Percentiles rank a stretch among this genome's conserved stretches.
phyloP scores from a whole-genome alignment of 2,329 filamentous ascomycete genomes.

The Exserohilum turcica region DNA sequence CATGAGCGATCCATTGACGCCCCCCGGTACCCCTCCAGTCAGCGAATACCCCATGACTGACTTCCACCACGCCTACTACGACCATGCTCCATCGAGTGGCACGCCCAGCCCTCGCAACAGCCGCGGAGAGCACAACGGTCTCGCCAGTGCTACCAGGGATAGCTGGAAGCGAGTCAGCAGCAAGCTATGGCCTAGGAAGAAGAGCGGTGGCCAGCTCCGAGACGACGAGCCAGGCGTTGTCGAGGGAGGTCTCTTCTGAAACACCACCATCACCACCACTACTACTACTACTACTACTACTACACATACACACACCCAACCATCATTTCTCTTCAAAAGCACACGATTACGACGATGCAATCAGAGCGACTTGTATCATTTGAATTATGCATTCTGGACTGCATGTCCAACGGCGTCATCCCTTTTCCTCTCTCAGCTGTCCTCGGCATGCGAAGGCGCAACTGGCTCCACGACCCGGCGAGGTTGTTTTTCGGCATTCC shows the following conservation, averaged over 20 bases:
- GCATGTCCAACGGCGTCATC: conserved; percentile 41
- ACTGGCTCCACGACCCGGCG: conserved; percentile 37
- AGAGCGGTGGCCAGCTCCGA: conserved; percentile 43
- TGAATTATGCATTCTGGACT: conserved; percentile 41
- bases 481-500: conserved; percentile 26
- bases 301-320: no score
- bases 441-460: conserved; percentile 38
- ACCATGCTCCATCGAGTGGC: conserved; percentile 39
- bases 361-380: conserved; percentile 40
- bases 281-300: background rate
- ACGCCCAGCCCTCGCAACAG: conserved; percentile 47
- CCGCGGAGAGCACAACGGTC: conserved; percentile 45
- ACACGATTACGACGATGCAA: conserved; percentile 42
- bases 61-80: conserved; percentile 44
- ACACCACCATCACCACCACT: background rate
- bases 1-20: conserved; percentile 70
- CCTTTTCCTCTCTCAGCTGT: conserved; percentile 19
- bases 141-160: conserved; percentile 44
- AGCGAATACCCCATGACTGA: conserved; percentile 54
- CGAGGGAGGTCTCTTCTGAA: conserved; percentile 44
- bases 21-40: conserved; percentile 77
- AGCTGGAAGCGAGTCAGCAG: conserved; percentile 51
- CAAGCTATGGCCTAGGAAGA: conserved; percentile 50
- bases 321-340: conserved; percentile 14
- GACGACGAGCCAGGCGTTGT: conserved; percentile 46